Evolutionary conservation across 164 flowering plant species (phyloP), one percentile per base, ranked within the genome.

Genomic region (Pachysandra terminalis): DNA sequence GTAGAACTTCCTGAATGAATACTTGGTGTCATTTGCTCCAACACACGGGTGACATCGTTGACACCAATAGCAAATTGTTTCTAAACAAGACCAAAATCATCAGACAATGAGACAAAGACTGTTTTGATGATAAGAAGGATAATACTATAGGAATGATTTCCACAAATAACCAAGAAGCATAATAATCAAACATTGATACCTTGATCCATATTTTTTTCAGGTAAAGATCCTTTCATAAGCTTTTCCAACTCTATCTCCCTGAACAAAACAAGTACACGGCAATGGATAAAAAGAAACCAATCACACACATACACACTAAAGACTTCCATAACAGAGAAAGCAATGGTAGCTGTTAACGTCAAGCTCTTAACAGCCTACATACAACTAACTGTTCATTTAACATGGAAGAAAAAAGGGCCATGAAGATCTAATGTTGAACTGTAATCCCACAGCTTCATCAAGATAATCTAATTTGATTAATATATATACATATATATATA

Each of bases 11-110:
- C 56, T 17, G 25, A 26, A 7, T 71, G 72, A 59, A 76, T 58
- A 48, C 58, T 19, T 5, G 84, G 82, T 0, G 64, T 55, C 95
- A 93, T 90, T 24, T 90, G 79, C 72, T 93, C 98, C 71, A 93
- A 82, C 27, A 79, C 81, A 13, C 93, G 89, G 21, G 96, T 93
- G 12, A 90, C 93, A 16, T 93, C 96, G 80, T 93, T 90, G 45
- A 86, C 87, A n/a, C 96, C 98, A 64, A 90, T 70, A 0, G 93
- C 68, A 70, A 90, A 93, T 79, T 87, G 96, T 88, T 88, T 87
- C 98, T 88, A 63, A 19, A 55, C 14, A 14, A 52, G 13, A 66
- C 16, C 64, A 62, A 41, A 69, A 51, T 41, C 14, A 23, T 48
- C 52, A 63, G 16, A 37, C 41, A 19, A 40, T 40, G n/a, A 40